These are phyloP conservation scores for Amniculicola lignicola DNA, from an alignment of 495 filamentous ascomycete genomes.

Conservation along the genomic window DNA sequence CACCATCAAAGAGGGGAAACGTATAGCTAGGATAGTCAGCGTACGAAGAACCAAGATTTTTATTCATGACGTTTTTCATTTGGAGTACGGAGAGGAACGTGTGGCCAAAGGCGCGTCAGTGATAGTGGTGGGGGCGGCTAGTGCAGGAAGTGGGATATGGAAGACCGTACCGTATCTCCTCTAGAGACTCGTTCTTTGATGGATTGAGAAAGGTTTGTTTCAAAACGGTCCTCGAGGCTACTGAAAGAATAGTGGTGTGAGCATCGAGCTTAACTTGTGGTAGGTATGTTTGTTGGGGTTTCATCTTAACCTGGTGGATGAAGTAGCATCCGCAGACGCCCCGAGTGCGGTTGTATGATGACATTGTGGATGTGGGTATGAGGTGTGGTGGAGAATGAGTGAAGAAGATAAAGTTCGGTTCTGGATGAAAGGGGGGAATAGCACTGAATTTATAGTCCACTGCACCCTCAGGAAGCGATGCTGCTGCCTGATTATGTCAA, in stretches of 20 bases:
- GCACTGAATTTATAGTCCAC: no score
- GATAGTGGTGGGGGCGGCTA: no score
- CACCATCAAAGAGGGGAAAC: slow-evolving; percentile 67
- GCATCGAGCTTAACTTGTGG: slow-evolving; percentile 53
- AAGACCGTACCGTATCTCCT: slow-evolving; percentile 44
- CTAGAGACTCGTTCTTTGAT: slow-evolving; percentile 42
- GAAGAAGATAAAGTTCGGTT: not conserved
- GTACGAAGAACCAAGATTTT: not conserved
- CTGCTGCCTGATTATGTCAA: no score
- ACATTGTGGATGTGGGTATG: not conserved
- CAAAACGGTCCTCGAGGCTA: slow-evolving; percentile 55
- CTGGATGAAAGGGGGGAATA: not conserved
- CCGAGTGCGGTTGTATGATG: not conserved
- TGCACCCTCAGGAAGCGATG: no score
- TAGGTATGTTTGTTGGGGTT: slow-evolving; percentile 43
- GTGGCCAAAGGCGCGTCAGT: no score
- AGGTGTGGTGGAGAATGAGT: not conserved
- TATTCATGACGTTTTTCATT: no score
- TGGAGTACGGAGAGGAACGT: no score
- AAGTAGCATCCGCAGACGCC: slow-evolving; percentile 28
- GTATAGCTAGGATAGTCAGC: slow-evolving; percentile 46
- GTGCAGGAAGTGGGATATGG: not conserved
- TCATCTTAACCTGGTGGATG: not conserved
- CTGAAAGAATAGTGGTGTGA: slow-evolving; percentile 54
- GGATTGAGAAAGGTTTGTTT: slow-evolving; percentile 62